These are phyloP conservation scores for Candida jianshihensis DNA, from an alignment of 805 yeast genomes.

Conservation along the genomic window DNA sequence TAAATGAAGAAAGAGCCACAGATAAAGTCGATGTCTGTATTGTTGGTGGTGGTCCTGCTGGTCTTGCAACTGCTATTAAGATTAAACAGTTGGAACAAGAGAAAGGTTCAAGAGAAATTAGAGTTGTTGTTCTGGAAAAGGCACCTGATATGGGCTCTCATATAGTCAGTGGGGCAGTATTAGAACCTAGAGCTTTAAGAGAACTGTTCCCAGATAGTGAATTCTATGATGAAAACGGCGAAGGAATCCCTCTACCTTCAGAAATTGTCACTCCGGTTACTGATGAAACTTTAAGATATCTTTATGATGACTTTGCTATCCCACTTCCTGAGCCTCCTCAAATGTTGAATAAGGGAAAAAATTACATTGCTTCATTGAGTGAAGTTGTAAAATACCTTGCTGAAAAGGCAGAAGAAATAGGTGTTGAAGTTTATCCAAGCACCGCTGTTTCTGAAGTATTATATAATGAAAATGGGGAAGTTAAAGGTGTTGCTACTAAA, in stretches of 20 bases:
- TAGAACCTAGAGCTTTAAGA: slow-evolving; percentile 82
- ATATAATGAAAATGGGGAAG: slow-evolving; percentile 52
- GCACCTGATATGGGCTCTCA: slow-evolving; percentile 93
- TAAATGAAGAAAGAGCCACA: slow-evolving; percentile 63
- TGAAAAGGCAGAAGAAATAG: slow-evolving; percentile 86
- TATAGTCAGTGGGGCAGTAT: slow-evolving; percentile 86
- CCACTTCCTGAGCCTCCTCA: slow-evolving; percentile 93
- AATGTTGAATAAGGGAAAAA: slow-evolving; percentile 71
- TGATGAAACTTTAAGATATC: slow-evolving; percentile 65
- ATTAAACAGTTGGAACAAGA: slow-evolving; percentile 78
- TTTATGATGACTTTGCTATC: slow-evolving; percentile 52
- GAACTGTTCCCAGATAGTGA: slow-evolving; percentile 77
- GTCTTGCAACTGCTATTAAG: slow-evolving; percentile 86
- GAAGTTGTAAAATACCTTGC: slow-evolving; percentile 76
- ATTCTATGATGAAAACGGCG: slow-evolving; percentile 38
- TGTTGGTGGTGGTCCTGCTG: slow-evolving; percentile 98
- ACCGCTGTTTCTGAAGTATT: slow-evolving; percentile 78
- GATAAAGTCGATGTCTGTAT: slow-evolving; percentile 92
- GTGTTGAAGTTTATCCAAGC: slow-evolving; percentile 90
- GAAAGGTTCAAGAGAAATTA: slow-evolving; percentile 53
- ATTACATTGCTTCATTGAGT: slow-evolving; percentile 78
- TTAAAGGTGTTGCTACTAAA: slow-evolving; percentile 88
- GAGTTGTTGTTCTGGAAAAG: slow-evolving; percentile 88
- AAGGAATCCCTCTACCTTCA: slow-evolving; percentile 70
- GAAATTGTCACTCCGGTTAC: slow-evolving; percentile 69